Evolutionary conservation across 2,329 filamentous ascomycete species (phyloP).

Genomic region (Didymella exigua): DNA sequence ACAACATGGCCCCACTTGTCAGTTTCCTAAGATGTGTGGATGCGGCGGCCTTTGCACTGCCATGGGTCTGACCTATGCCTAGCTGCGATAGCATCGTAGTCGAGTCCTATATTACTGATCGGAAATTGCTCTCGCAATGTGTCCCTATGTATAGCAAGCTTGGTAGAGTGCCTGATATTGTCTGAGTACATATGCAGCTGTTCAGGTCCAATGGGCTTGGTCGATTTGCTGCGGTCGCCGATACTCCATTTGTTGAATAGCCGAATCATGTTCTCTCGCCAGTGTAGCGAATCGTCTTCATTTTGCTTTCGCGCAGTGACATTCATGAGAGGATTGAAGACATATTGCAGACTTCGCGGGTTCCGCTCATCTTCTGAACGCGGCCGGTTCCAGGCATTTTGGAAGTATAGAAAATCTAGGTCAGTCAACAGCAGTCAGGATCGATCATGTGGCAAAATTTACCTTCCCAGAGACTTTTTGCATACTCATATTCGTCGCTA

Average conservation of each 20-base stretch:
- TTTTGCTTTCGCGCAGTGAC: too few relatives aligned
- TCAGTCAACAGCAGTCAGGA: too few relatives aligned
- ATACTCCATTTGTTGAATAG: background rate
- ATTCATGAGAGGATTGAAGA: too few relatives aligned
- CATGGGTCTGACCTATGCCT: background rate
- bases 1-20: background rate
- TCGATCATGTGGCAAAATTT: too few relatives aligned
- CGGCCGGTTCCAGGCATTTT: slow-evolving; percentile 1
- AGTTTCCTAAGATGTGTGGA: slow-evolving; percentile 2
- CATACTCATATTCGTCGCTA: too few relatives aligned
- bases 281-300: background rate
- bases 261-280: background rate
- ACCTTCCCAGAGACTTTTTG: too few relatives aligned
- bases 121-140: background rate
- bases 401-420: slow-evolving; percentile 2
- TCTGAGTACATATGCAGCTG: background rate
- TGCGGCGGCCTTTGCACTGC: background rate
- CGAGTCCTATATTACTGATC: background rate
- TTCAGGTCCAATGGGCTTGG: background rate
- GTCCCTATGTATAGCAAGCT: background rate
- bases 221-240: background rate
- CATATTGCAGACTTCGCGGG: background rate
- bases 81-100: background rate
- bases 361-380: background rate
- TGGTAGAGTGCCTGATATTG: background rate